Evolutionary conservation across 2,329 filamentous ascomycete species (phyloP).

Genomic region (Beauveria australis): DNA sequence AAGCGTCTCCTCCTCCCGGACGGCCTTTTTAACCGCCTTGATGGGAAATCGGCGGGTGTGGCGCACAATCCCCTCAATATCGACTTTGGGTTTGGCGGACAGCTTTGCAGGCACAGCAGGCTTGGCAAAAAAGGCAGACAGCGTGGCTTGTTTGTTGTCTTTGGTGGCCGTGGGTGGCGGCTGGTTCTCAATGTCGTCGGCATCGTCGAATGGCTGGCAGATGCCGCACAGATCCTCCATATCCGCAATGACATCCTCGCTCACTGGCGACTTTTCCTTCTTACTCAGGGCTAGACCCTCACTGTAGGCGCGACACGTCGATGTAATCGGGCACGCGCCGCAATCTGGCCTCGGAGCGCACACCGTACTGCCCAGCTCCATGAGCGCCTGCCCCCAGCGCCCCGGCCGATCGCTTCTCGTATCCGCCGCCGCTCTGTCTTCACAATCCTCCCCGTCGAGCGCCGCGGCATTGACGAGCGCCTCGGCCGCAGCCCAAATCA

Average conservation of each 20-base stretch:
- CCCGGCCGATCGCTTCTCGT: slow-evolving; percentile 43
- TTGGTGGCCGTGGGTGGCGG: slow-evolving; percentile 10
- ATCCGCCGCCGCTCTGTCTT: slow-evolving; percentile 14
- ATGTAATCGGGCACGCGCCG: slow-evolving; percentile 38
- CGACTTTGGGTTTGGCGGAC: slow-evolving; percentile 14
- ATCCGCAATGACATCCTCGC: slow-evolving; percentile 23
- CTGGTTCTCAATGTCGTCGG: slow-evolving; percentile 5
- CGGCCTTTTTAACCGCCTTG: slow-evolving; percentile 42
- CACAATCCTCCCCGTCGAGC: slow-evolving; percentile 13
- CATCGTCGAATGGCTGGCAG: slow-evolving; percentile 33
- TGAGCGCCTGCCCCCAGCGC: slow-evolving; percentile 55
- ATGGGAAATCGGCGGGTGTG: slow-evolving; percentile 45
- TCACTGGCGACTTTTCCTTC: slow-evolving; percentile 3
- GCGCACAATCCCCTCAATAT: slow-evolving; percentile 29
- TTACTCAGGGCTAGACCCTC: slow-evolving; percentile 33
- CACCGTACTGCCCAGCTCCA: slow-evolving; percentile 57
- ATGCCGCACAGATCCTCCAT: slow-evolving; percentile 44
- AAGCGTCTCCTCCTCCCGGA: slow-evolving; percentile 42
- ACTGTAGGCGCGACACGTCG: slow-evolving; percentile 41
- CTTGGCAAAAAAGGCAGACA: slow-evolving; percentile 28
- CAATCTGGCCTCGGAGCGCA: slow-evolving; percentile 54
- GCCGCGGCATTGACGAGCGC: slow-evolving; percentile 45
- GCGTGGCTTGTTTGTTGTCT: slow-evolving; percentile 21
- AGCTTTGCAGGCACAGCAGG: not conserved
- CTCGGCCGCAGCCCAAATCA: slow-evolving; percentile 51